Base-by-base conservation (phyloP, 345 rosid species). In the Populus pruinosa region DNA sequence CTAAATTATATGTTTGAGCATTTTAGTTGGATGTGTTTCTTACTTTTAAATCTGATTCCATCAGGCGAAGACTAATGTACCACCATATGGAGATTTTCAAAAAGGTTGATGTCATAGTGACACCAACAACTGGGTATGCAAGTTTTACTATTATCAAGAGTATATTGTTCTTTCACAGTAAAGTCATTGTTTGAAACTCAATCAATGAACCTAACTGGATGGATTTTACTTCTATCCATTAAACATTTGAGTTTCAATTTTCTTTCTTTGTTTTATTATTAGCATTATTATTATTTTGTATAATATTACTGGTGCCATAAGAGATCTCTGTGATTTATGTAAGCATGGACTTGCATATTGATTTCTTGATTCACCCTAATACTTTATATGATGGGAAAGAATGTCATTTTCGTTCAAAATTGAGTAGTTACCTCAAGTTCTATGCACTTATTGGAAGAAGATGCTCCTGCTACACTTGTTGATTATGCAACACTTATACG, bases 1-100 rank as follows among this genome's bases (percentile, higher is more conserved):
- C 59, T 79, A 41, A 33, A 61, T 33, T 2, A 0, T 53, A 18
- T 27, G 35, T 43, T 9, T 53, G 70, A 5, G 25, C 39, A 21
- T 18, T 78, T 27, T 25, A 25, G 5, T 73, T 41, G 59, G 59
- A 25, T 63, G 50, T 29, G 35, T 35, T 67, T 67, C 12, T 20
- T 71, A 70, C 70, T 59, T 33, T 27, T 14, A 80, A 44, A 73
- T 70, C 44, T 70, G 67, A 36, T 70, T 39, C 77, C 2, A 49
- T 70, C 92, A 93, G 98, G 88, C 82, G 91, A 86, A 88, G 98
- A 86, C 27, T 88, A 70, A 93, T 92, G 98, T 71, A 88, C 82
- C 80, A 87, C 84, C 92, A 83, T 84, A 81, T 92, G 95, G 91
- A 92, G 85, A 92, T 93, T 75, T 93, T 93, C 89, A 89, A 88